These are phyloP conservation scores for Kodamaea leandrae DNA, from an alignment of 805 yeast species.

Conservation along the genomic window DNA sequence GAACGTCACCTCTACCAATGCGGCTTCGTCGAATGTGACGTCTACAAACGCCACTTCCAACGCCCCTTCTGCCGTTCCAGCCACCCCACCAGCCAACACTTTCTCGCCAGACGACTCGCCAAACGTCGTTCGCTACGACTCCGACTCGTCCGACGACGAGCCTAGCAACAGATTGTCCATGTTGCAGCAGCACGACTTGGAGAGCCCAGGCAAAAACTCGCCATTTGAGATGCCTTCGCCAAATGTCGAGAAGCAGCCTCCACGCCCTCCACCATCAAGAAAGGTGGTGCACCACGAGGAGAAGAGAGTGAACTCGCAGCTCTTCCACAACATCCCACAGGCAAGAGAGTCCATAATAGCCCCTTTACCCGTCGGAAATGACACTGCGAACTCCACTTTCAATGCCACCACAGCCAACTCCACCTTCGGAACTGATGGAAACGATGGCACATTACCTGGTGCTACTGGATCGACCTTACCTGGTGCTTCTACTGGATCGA, in stretches of 20 bases:
- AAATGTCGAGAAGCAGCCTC: constrained; percentile 20
- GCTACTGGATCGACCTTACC: not conserved
- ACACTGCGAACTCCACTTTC: too few species aligned
- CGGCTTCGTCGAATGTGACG: too few species aligned
- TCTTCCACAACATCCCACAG: constrained; percentile 44
- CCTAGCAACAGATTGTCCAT: constrained; percentile 25
- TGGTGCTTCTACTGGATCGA: too few species aligned
- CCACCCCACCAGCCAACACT: constrained; percentile 12
- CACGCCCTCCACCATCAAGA: constrained; percentile 59
- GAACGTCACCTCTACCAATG: not conserved
- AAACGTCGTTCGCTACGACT: constrained; percentile 33
- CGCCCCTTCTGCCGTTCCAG: not conserved
- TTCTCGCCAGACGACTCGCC: constrained; percentile 25
- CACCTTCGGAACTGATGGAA: too few species aligned
- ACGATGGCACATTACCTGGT: not conserved
- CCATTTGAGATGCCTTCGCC: not conserved
- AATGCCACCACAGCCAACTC: too few species aligned
- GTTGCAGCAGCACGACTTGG: constrained; percentile 34
- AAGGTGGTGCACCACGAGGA: constrained; percentile 38
- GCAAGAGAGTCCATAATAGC: constrained; percentile 33
- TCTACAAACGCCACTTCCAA: not conserved
- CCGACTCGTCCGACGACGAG: constrained; percentile 33
- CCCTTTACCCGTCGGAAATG: not conserved
- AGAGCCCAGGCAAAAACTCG: not conserved
- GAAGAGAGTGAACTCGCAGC: constrained; percentile 44